phyloP scores from a whole-genome alignment of 1,284 basidiomycete genomes.

The Kalmanozyma brasiliensis region DNA sequence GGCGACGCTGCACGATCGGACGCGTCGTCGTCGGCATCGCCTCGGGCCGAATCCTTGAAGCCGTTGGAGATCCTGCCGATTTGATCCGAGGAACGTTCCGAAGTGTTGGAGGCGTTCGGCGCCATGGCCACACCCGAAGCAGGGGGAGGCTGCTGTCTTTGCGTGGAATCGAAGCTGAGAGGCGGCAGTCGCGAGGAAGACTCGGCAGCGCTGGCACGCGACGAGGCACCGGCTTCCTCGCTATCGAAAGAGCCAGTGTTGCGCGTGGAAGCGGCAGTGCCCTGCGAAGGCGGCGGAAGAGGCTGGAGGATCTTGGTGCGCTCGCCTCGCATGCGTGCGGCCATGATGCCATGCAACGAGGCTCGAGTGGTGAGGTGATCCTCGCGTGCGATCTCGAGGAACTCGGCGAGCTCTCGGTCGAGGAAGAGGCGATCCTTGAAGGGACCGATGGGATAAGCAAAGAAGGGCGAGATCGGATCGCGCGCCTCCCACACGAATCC shows the following conservation, averaged over 20 bases:
- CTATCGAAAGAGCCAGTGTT: background rate
- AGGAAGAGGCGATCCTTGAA: conserved; percentile 79
- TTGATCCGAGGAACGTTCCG: conserved; percentile 11
- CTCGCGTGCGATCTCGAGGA: conserved; percentile 81
- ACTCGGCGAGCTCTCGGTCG: conserved; percentile 83
- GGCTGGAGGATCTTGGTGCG: conserved; percentile 63
- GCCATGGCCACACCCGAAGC: conserved; percentile 2
- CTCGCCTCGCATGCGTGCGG: conserved; percentile 65
- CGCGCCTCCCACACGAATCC: conserved; percentile 63
- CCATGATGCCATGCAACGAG: conserved; percentile 65
- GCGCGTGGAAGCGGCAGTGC: conserved; percentile 2
- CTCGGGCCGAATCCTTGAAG: conserved; percentile 29
- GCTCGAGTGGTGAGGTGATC: conserved; percentile 59
- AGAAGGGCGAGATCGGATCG: conserved; percentile 70
- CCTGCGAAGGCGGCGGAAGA: conserved; percentile 54
- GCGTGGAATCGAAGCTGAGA: conserved; percentile 41
- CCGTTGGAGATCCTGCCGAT: conserved; percentile 14
- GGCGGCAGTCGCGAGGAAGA: conserved; percentile 39
- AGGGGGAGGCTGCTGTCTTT: conserved; percentile 12
- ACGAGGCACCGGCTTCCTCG: conserved; percentile 18
- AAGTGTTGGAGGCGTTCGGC: conserved; percentile 5
- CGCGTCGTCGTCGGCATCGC: conserved; percentile 10
- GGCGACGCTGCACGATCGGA: conserved; percentile 14
- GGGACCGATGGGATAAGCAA: conserved; percentile 68
- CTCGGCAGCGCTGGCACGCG: conserved; percentile 23